Percentiles rank a stretch among this genome's conserved stretches.
phyloP scores from a whole-genome alignment of 1,284 basidiomycete genomes.

The Pisolithus thermaeus region DNA sequence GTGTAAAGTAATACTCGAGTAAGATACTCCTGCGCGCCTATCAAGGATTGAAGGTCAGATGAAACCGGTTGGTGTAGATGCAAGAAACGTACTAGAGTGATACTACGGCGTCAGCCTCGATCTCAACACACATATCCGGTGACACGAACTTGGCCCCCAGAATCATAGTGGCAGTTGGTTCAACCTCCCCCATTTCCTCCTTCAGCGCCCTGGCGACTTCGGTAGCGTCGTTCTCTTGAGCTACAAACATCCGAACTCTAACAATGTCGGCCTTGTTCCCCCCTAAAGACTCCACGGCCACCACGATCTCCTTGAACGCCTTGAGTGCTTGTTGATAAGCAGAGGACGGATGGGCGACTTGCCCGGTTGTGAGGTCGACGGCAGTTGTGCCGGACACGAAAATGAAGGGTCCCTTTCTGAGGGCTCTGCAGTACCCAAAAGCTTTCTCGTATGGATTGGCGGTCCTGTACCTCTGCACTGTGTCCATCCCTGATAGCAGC shows the following conservation, averaged over 20 bases:
- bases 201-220: conserved; percentile 41
- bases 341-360: conserved; percentile 36
- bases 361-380: conserved; percentile 36
- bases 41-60: neutral
- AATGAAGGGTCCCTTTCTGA: conserved; percentile 44
- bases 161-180: conserved; percentile 46
- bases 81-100: neutral
- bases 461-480: conserved; percentile 26
- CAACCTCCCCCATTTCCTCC: conserved; percentile 37
- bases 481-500: neutral
- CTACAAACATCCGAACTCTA: conserved; percentile 46
- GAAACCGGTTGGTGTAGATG: neutral
- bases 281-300: conserved; percentile 36
- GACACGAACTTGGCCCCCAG: conserved; percentile 40
- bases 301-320: conserved; percentile 39
- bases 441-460: conserved; percentile 42
- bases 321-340: conserved; percentile 39
- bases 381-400: conserved; percentile 48
- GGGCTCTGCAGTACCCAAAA: conserved; percentile 45
- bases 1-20: no score
- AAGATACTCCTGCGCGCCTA: neutral
- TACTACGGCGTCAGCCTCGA: conserved; percentile 42
- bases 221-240: conserved; percentile 32
- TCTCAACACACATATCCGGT: conserved; percentile 43
- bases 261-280: conserved; percentile 38